These are phyloP conservation scores for Fonsecaea erecta DNA, from an alignment of 2,329 filamentous ascomycete species.

Conservation along the genomic window DNA sequence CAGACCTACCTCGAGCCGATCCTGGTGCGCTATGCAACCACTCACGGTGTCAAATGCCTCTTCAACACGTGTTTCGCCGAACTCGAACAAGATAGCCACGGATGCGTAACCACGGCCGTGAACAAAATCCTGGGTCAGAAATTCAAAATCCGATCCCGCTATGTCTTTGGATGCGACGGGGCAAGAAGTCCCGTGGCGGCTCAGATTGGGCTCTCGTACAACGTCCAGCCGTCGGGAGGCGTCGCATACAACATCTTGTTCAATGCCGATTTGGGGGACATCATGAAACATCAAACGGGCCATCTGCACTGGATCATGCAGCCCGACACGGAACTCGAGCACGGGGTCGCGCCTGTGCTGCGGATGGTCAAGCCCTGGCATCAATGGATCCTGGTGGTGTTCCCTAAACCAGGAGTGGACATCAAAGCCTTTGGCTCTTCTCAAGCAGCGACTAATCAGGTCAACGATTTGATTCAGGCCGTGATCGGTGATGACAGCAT, in stretches of 20 bases:
- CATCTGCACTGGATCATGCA: constrained; percentile 66
- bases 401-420: constrained; percentile 47
- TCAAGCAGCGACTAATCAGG: constrained; percentile 48
- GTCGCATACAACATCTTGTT: constrained; percentile 57
- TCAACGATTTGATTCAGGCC: constrained; percentile 50
- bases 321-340: constrained; percentile 57
- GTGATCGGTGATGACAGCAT: constrained; percentile 61
- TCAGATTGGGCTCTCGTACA: constrained; percentile 54
- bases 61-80: constrained; percentile 45
- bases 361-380: constrained; percentile 68
- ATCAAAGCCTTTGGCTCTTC: constrained; percentile 46
- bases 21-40: constrained; percentile 45
- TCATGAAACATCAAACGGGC: constrained; percentile 56
- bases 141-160: constrained; percentile 58
- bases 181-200: constrained; percentile 52
- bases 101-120: constrained; percentile 43
- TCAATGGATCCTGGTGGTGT: constrained; percentile 64
- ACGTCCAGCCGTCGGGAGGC: constrained; percentile 51
- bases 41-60: constrained; percentile 45
- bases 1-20: constrained; percentile 51
- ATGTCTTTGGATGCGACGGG: constrained; percentile 65
- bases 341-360: constrained; percentile 55
- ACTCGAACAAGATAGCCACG: constrained; percentile 29
- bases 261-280: constrained; percentile 56
- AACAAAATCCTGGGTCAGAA: constrained; percentile 45